Evolutionary conservation across 2,329 filamentous ascomycete species (phyloP), one percentile per base, ranked within the genome.

Genomic region (Calonectria ilicicola): DNA sequence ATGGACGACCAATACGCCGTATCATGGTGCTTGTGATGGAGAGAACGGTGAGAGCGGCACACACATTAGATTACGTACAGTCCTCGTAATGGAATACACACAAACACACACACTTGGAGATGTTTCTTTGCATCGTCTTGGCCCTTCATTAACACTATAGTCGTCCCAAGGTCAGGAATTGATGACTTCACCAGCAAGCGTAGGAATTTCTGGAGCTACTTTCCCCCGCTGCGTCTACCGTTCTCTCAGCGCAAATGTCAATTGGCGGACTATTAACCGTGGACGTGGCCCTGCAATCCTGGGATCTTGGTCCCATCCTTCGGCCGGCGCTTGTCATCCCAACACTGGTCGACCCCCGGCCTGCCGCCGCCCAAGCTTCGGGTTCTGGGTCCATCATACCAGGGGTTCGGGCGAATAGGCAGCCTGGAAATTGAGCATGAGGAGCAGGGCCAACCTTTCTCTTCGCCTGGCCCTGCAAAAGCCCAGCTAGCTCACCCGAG

Each of bases 271-370:
- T 71, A 67, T 67, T 66, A 67, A 67, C 42, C 49, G 21, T 49
- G 10, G 15, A 15, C 40, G n/a, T 27, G 27, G 38, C 27, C 21
- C 63, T 38, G 21, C 38, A 29, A 29, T 35, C 56, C 69, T 62
- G 69, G 53, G 32, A 35, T 38, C 46, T 42, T 40, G 49, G 53
- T 17, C 63, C 51, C 68, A 42, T 68, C 32, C 70, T 51, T 74
- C 69, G 68, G 63, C 73, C 72, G 67, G 72, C 72, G 76, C 74
- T 78, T 75, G 70, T 65, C 40, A 70, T 64, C 67, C 47, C 69
- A 69, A 58, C 40, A 58, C 53, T 47, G 64, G 1, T 56, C 58
- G 56, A 56, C 42, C 65, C 46, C 51, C 38, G 60, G 58, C 51
- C 56, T 73, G 62, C 70, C 72, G 70, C 76, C 73, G 47, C 65